These are phyloP conservation scores for Gossypium gossypioides DNA, from an alignment of 441 rosid species.

Conservation along the genomic window DNA sequence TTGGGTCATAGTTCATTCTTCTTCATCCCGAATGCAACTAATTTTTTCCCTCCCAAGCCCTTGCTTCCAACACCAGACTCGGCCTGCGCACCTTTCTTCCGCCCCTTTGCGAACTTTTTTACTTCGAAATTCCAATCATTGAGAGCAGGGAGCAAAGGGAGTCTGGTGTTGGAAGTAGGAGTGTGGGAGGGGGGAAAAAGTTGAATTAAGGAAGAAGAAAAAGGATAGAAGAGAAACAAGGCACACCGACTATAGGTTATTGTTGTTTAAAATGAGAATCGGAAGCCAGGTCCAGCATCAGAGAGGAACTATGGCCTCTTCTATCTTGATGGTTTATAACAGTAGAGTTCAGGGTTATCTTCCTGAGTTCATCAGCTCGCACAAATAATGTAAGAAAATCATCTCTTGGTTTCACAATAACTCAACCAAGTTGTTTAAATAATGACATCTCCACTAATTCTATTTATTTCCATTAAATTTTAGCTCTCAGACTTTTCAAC, in stretches of 20 bases:
- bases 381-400: slow-evolving; percentile 20
- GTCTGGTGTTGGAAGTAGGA: too few species aligned
- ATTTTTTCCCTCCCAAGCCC: too few species aligned
- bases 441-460: neutral
- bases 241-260: slow-evolving; percentile 13
- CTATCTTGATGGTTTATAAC: slow-evolving; percentile 17
- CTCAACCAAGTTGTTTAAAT: neutral
- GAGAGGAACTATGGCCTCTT: neutral
- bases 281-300: neutral
- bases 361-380: slow-evolving; percentile 49
- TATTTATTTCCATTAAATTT: neutral
- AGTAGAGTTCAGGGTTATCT: slow-evolving; percentile 54
- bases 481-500: too few species aligned
- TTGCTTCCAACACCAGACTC: too few species aligned
- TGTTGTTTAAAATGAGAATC: neutral
- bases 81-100: too few species aligned
- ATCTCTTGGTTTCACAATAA: neutral
- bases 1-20: too few species aligned
- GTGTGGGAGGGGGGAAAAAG: too few species aligned
- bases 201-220: neutral
- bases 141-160: too few species aligned
- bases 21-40: too few species aligned
- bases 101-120: too few species aligned
- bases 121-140: too few species aligned
- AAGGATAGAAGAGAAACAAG: neutral